Base-by-base conservation (phyloP, 345 rosid genomes). In the Bruguiera sexangula region DNA sequence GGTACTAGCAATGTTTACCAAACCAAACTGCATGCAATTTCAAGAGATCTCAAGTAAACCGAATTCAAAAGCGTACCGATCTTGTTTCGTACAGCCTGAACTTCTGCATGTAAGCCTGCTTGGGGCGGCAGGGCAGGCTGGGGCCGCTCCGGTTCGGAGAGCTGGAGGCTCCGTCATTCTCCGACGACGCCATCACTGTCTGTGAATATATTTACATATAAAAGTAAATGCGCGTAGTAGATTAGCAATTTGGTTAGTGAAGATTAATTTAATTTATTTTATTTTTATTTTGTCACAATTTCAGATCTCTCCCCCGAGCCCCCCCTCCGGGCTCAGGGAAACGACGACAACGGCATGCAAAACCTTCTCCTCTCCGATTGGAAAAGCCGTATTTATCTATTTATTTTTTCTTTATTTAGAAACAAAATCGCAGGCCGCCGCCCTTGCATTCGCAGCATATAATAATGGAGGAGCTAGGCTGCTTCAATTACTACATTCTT, bases 61-160 rank as follows among this genome's bases (percentile, higher is more conserved):
- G 4, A 56, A 43, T 26, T 30, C 15, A 71, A 29, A 16, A 68
- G 20, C 11, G 20, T 77, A 89, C 96, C 92, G 90, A 84, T 84
- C 73, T 86, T 71, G 96, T 89, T 81, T 89, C 86, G 53, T 89
- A 89, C 46, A 89, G 96, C 81, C 85, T 79, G 85, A 89, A 89
- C 68, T 83, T 87, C 78, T 87, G 88, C 74, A 70, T 67, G 54
- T 43, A 67, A 22, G 54, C 70, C 39, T 73, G 53, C 26, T 65
- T 53, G 8, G 66, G 30, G 24, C 50, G 50, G 50, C 54, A 51
- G 22, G 60, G 29, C 22, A 32, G 65, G 29, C 55, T 7, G 18
- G 19, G 46, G 58, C 37, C 53, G 37, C 51, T 39, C 43, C 29
- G 66, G 54, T n/a, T 6, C 4, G 67, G 63, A 52, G 58, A 66